Percentiles rank a stretch among this genome's conserved stretches.
phyloP scores from a whole-genome alignment of 768 basidiomycete genomes.

The Trametes elegans region DNA sequence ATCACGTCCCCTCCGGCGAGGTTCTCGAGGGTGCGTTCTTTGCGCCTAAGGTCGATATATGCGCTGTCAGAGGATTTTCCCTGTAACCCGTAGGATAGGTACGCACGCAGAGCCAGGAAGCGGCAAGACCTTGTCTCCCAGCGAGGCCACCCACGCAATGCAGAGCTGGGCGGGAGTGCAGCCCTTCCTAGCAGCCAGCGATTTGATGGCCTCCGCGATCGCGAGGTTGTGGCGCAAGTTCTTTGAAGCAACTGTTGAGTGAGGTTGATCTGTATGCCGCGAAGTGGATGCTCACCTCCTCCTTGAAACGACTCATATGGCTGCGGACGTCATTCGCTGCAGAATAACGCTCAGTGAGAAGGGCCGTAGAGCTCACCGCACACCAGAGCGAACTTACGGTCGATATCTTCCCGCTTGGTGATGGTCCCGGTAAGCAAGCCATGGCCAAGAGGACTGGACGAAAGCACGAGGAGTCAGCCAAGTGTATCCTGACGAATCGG shows the following conservation, averaged over 20 bases:
- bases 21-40: conserved; percentile 36
- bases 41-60: not conserved
- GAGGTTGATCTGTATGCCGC: not conserved
- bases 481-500: no score
- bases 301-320: conserved; percentile 3
- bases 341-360: no score
- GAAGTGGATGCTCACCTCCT: conserved; percentile 1
- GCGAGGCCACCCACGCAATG: conserved; percentile 38
- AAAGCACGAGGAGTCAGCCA: not conserved
- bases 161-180: conserved; percentile 38
- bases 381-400: conserved; percentile 40
- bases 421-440: conserved; percentile 52
- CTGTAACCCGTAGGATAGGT: no score
- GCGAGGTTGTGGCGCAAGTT: conserved; percentile 33
- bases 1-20: conserved; percentile 42
- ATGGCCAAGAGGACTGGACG: conserved; percentile 49
- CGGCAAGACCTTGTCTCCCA: conserved; percentile 40
- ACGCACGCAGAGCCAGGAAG: conserved; percentile 45
- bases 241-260: not conserved
- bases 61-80: not conserved
- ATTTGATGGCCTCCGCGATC: conserved; percentile 39
- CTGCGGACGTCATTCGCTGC: conserved; percentile 3
- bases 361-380: no score
- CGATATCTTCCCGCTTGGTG: conserved; percentile 34
- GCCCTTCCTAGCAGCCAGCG: conserved; percentile 39